phyloP scores from a whole-genome alignment of 352 stramenopile genomes.

The Pythium phragmiticola region DNA sequence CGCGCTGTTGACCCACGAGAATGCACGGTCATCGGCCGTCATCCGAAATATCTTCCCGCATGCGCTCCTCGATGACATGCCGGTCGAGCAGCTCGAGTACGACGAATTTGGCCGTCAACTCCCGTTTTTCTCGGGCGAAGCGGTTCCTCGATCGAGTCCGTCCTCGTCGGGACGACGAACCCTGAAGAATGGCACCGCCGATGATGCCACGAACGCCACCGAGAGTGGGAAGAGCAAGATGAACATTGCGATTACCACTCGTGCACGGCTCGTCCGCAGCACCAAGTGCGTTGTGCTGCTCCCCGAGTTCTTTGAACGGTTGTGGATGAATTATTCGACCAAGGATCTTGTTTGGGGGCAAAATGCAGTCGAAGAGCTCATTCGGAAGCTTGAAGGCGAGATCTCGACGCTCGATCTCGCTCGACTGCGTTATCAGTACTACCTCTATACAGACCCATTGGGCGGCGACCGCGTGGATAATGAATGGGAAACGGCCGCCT shows the following conservation, averaged over 20 bases:
- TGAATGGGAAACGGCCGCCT: slow-evolving; percentile 38
- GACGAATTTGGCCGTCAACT: slow-evolving; percentile 82
- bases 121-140: slow-evolving; percentile 42
- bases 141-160: slow-evolving; percentile 30
- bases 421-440: slow-evolving; percentile 77
- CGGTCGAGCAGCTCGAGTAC: slow-evolving; percentile 70
- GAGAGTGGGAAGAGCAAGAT: slow-evolving; percentile 72
- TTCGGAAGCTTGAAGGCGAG: slow-evolving; percentile 66
- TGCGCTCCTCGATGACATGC: slow-evolving; percentile 75
- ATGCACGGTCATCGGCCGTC: slow-evolving; percentile 76
- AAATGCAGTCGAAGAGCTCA: slow-evolving; percentile 71
- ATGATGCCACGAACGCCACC: slow-evolving; percentile 63
- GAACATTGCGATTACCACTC: slow-evolving; percentile 73
- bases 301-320: slow-evolving; percentile 84
- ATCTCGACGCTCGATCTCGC: slow-evolving; percentile 76
- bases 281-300: slow-evolving; percentile 81
- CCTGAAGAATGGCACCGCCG: slow-evolving; percentile 34
- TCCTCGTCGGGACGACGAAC: slow-evolving; percentile 39
- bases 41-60: slow-evolving; percentile 86
- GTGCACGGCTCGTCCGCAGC: slow-evolving; percentile 64
- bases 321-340: slow-evolving; percentile 69
- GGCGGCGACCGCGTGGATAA: slow-evolving; percentile 53
- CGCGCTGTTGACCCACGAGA: slow-evolving; percentile 83
- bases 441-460: slow-evolving; percentile 78
- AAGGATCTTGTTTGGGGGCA: slow-evolving; percentile 85